Percentiles rank a stretch among this genome's conserved stretches.
phyloP scores from a whole-genome alignment of 169 alveolate genomes.

The Plasmodium berghei region DNA sequence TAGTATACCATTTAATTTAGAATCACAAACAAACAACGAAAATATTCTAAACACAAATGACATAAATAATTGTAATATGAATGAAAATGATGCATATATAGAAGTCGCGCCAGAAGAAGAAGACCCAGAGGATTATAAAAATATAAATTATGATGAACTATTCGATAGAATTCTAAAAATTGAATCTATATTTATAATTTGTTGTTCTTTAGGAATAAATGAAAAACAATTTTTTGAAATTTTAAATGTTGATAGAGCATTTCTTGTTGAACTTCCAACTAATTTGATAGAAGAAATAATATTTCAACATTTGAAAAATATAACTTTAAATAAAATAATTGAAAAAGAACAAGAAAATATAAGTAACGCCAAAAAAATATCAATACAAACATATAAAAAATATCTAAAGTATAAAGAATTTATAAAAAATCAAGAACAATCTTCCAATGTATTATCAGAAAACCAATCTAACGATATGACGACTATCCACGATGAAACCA shows the following conservation, averaged over 20 bases:
- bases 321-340: slow-evolving; percentile 28
- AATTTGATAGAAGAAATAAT: slow-evolving; percentile 71
- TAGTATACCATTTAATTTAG: too few species aligned
- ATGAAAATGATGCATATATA: background rate
- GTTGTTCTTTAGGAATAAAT: slow-evolving; percentile 71
- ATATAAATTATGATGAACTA: slow-evolving; percentile 64
- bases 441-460: background rate
- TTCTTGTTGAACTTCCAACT: slow-evolving; percentile 53
- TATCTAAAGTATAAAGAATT: slow-evolving; percentile 55
- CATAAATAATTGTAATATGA: background rate
- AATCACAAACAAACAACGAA: background rate
- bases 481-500: background rate
- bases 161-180: slow-evolving; percentile 54
- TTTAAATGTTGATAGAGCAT: slow-evolving; percentile 69
- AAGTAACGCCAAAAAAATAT: slow-evolving; percentile 25
- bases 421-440: slow-evolving; percentile 4
- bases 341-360: slow-evolving; percentile 50
- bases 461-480: background rate
- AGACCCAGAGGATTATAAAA: slow-evolving; percentile 56
- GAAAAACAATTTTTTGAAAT: slow-evolving; percentile 58
- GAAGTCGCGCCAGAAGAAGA: slow-evolving; percentile 1
- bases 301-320: slow-evolving; percentile 63
- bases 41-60: background rate
- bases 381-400: slow-evolving; percentile 50
- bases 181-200: slow-evolving; percentile 71